A percentile compares a stretch with the other conserved stretches of the same genome.
These are phyloP conservation scores for Fragaria vesca DNA, from an alignment of 306 rosid species.

Conservation along the genomic window DNA sequence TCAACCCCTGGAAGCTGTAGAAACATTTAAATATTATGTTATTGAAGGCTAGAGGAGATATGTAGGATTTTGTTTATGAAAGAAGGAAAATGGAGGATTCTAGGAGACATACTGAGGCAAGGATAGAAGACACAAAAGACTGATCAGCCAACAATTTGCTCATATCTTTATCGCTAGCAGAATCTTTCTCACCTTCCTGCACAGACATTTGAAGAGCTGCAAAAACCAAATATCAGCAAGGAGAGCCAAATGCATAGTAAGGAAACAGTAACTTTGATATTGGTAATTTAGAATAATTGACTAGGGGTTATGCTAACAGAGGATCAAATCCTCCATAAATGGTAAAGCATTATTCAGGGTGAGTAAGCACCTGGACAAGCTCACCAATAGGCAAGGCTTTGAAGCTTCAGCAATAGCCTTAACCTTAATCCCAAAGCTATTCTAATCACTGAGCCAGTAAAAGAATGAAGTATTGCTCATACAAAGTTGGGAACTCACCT, in stretches of 20 bases:
- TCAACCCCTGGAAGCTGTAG: slow-evolving; percentile 99
- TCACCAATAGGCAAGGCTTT: background rate
- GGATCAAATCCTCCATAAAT: background rate
- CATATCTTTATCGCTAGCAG: slow-evolving; percentile 70
- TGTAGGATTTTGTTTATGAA: slow-evolving; percentile 15
- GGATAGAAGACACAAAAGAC: slow-evolving; percentile 90
- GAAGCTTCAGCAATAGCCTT: background rate
- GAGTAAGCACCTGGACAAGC: background rate
- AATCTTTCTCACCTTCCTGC: slow-evolving; percentile 61
- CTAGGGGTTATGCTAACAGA: background rate
- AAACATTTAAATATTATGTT: slow-evolving; percentile 27
- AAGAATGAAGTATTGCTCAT: background rate
- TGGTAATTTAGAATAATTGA: background rate
- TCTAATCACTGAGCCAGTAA: slow-evolving; percentile 3
- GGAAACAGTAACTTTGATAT: background rate
- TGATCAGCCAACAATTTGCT: slow-evolving; percentile 89
- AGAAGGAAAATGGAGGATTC: background rate
- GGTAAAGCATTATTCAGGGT: background rate
- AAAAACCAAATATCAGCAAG: slow-evolving; percentile 22
- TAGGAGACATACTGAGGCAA: slow-evolving; percentile 65
- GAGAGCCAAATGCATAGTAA: background rate
- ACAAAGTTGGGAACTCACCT: slow-evolving; percentile 48
- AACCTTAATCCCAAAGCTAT: background rate
- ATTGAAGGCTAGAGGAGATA: slow-evolving; percentile 10
- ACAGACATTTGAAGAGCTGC: slow-evolving; percentile 91